These are phyloP conservation scores for Torulaspora microellipsoides DNA, from an alignment of 805 yeast genomes.

Conservation along the genomic window DNA sequence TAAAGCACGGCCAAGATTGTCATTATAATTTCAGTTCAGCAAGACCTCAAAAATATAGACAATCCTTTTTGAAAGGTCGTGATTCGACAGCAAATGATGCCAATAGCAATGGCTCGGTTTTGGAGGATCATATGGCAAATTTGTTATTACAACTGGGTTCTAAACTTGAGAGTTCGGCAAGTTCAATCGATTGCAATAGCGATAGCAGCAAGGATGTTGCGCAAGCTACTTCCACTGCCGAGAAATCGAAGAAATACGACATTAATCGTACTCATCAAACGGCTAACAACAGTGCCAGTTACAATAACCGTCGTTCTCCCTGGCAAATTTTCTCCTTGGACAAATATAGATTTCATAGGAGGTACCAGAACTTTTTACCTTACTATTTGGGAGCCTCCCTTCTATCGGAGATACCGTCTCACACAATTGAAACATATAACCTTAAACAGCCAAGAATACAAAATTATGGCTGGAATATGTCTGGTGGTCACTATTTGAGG, in stretches of 20 bases:
- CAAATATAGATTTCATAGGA: constrained; percentile 46
- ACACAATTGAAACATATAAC: constrained; percentile 30
- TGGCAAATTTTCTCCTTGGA: constrained; percentile 34
- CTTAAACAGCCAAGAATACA: constrained; percentile 52
- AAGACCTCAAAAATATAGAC: background rate
- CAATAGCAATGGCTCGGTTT: background rate
- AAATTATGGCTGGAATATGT: constrained; percentile 61
- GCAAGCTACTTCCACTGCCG: background rate
- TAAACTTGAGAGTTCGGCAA: background rate
- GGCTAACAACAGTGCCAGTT: background rate
- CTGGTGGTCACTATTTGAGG: constrained; percentile 49
- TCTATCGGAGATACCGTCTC: constrained; percentile 34
- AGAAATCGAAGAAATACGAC: background rate
- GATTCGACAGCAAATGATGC: background rate
- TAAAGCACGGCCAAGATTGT: constrained; percentile 13
- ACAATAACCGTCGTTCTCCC: constrained; percentile 13
- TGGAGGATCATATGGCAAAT: constrained; percentile 4
- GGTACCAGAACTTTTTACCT: constrained; percentile 44
- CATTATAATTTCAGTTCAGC: constrained; percentile 9
- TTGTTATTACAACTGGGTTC: constrained; percentile 5
- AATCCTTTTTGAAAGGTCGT: background rate
- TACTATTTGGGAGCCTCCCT: constrained; percentile 37
- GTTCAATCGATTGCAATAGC: background rate
- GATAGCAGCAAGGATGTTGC: background rate
- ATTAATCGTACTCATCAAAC: background rate